phyloP scores from a whole-genome alignment of 805 yeast species.

The Maudiozyma bulderi region DNA sequence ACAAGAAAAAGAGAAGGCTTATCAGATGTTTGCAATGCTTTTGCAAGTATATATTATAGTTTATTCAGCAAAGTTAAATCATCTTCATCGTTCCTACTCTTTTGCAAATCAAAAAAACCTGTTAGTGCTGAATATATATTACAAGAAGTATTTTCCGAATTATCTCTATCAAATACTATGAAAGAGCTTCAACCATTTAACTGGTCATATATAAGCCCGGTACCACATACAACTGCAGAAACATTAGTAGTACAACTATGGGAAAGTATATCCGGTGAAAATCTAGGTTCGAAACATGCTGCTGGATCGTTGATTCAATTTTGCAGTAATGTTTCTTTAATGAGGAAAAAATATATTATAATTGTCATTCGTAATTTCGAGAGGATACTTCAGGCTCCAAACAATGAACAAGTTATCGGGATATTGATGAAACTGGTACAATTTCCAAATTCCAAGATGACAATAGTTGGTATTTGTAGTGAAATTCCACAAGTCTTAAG shows the following conservation, averaged over 20 bases:
- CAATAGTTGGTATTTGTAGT: not conserved
- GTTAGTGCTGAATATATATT: not conserved
- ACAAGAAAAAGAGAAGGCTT: not conserved
- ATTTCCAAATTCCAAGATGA: not conserved
- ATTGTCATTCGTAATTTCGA: conserved; percentile 87
- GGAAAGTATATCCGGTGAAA: not conserved
- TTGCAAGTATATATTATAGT: not conserved
- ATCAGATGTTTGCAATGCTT: not conserved
- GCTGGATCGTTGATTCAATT: conserved; percentile 57
- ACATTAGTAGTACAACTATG: not conserved
- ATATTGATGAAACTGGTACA: not conserved
- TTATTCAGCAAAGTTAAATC: not conserved
- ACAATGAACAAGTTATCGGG: not conserved
- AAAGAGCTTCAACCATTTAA: not conserved
- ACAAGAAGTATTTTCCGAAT: not conserved
- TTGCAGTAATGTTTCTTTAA: conserved; percentile 36
- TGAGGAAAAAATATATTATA: conserved; percentile 39
- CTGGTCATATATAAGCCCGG: not conserved
- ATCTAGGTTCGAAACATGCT: conserved; percentile 28
- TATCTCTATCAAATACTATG: not conserved
- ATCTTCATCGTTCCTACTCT: not conserved
- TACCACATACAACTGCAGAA: not conserved
- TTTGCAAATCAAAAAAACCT: not conserved
- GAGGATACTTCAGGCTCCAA: conserved; percentile 39
- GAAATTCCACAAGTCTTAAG: not conserved